Evolutionary conservation across 2,329 filamentous ascomycete species (phyloP), one percentile per base, ranked within the genome.

Genomic region (Pseudogymnoascus verrucosus): DNA sequence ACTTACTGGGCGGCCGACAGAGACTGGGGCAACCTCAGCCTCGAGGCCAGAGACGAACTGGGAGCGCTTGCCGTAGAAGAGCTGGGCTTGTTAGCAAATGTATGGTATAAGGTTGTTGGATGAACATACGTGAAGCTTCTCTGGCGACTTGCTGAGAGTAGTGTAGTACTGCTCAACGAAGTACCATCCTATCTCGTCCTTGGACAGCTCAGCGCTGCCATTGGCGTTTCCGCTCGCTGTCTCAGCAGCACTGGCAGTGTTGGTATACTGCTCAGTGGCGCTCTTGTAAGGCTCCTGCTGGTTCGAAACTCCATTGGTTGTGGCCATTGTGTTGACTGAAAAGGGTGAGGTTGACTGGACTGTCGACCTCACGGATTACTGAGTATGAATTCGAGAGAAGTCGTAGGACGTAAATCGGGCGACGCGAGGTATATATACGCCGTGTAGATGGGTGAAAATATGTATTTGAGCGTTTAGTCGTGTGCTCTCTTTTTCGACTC

Each of bases 161-260:
- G 91, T 98, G 80, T 99, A 99, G 83, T 97, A 99, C 78, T 96
- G 92, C 84, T 98, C 93, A 65, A 99, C 95, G 71, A 99, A 99
- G 80, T 93, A 98, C 95, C 95, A 99, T 77, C 92, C 95, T 70
- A 99, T 92, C 80, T 98, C 91, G 76, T 96, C 92, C 81, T 96
- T 97, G 71, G 82, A 81, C 42, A 86, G 78, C 70, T 83, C 80
- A 73, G 74, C 78, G 71, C 76, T 78, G 63, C 71, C 71, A 42
- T 72, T 68, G 67, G 72, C 70, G 66, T 72, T 73, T 70, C 69
- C 71, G 54, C 65, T 68, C 51, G 65, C 68, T 12, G 71, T 65
- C 31, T 71, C 69, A 26, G 63, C 63, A 37, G 71, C 62, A 63
- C 68, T 69, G 44, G 71, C 70, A 61, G 72, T 74, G 65, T 71